Conservation (phyloP, 176 grass and related monocot species). For the Musa troglodytarum region DNA sequence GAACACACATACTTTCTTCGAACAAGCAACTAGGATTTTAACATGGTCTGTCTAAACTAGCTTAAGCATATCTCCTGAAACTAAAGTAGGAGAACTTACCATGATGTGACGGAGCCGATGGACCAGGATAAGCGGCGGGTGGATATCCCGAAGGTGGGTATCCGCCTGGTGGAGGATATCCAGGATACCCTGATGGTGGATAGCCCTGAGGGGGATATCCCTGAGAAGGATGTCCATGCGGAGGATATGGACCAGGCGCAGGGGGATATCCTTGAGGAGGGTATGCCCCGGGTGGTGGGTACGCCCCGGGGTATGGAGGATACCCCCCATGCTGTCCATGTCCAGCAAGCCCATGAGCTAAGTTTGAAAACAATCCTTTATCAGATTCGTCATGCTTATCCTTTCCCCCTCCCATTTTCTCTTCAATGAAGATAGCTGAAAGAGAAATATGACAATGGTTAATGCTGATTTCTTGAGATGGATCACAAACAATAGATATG, state of each 20-base stretch:
- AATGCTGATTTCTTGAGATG: too few relatives aligned
- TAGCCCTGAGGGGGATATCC: conserved; percentile 15
- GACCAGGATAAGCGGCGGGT: conserved; percentile 23
- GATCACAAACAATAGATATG: too few relatives aligned
- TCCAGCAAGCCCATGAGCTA: not conserved
- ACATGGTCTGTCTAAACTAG: not conserved
- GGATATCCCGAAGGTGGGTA: conserved; percentile 36
- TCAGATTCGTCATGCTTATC: conserved; percentile 34
- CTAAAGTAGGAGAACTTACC: not conserved
- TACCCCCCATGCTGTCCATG: conserved; percentile 34
- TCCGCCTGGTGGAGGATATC: conserved; percentile 16
- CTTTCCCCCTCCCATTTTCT: conserved; percentile 52
- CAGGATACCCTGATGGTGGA: conserved; percentile 24
- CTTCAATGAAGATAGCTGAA: not conserved
- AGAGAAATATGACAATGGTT: not conserved
- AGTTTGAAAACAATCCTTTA: conserved; percentile 30
- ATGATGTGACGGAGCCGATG: conserved; percentile 2
- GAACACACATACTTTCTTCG: too few relatives aligned
- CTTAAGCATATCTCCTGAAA: not conserved
- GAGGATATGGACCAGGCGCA: conserved; percentile 17
- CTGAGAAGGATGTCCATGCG: conserved; percentile 26
- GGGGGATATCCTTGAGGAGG: conserved; percentile 35
- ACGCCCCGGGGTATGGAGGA: conserved; percentile 23
- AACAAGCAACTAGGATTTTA: not conserved
- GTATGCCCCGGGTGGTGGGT: conserved; percentile 23